These are phyloP conservation scores for Gossypium mustelinum DNA, from an alignment of 345 rosid genomes.

Conservation along the genomic window DNA sequence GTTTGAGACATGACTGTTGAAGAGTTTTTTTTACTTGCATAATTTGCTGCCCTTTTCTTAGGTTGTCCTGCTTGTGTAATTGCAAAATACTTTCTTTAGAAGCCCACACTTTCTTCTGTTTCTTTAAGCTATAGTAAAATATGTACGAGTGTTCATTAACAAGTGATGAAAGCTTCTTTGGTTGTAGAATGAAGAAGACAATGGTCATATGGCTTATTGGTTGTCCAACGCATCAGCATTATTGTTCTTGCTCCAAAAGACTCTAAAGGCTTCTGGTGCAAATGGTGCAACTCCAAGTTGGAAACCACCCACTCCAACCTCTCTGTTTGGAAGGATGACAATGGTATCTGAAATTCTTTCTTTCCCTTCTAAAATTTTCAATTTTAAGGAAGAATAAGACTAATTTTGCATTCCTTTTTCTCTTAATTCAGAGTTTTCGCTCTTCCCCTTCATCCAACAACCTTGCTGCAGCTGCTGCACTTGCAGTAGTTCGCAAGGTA, in stretches of 20 bases:
- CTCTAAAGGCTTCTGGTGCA: conserved; percentile 72
- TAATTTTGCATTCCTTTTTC: conserved; percentile 13
- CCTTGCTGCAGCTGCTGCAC: conserved; percentile 75
- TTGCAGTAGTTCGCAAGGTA: conserved; percentile 73
- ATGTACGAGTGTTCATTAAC: neutral
- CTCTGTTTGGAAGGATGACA: conserved; percentile 95
- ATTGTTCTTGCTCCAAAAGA: conserved; percentile 81
- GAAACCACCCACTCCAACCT: conserved; percentile 78
- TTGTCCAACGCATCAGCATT: conserved; percentile 79
- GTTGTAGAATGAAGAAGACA: conserved; percentile 85
- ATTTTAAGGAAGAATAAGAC: neutral
- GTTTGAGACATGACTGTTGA: neutral
- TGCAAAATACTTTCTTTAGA: neutral
- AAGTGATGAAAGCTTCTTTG: conserved; percentile 1
- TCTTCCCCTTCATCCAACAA: conserved; percentile 80
- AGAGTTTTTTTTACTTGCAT: neutral
- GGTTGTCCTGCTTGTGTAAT: neutral
- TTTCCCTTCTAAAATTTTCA: conserved; percentile 9
- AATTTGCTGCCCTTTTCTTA: neutral
- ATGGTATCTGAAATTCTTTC: conserved; percentile 45
- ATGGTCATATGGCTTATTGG: conserved; percentile 97
- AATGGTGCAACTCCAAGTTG: conserved; percentile 50
- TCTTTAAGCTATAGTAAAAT: neutral
- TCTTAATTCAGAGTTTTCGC: conserved; percentile 73
- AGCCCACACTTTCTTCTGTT: neutral